Conservation (phyloP, 495 filamentous ascomycete genomes). For the Tuber microsphaerosporum region DNA sequence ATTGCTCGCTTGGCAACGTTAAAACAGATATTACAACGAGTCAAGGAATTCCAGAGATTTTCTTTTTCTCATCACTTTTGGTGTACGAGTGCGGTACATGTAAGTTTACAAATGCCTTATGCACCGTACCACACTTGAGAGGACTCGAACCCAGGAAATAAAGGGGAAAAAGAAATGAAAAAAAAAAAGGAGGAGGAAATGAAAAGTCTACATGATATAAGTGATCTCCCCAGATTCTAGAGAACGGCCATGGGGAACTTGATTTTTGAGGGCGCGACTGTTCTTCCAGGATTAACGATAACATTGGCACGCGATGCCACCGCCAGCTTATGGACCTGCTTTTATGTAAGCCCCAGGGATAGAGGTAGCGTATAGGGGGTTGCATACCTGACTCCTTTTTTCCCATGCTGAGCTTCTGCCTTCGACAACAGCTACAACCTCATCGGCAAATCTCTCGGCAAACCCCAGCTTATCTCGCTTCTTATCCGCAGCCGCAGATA, state of each 20-base stretch:
- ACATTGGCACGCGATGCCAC: neutral
- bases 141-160: neutral
- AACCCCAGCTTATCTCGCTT: constrained; percentile 57
- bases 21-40: neutral
- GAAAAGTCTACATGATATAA: neutral
- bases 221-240: neutral
- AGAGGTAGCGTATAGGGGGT: neutral
- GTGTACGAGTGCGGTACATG: too few relatives aligned
- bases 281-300: neutral
- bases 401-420: constrained; percentile 80
- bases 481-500: constrained; percentile 70
- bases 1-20: neutral
- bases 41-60: too few relatives aligned
- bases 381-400: constrained; percentile 61
- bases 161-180: neutral
- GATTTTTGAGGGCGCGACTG: neutral
- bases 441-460: constrained; percentile 73
- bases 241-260: neutral
- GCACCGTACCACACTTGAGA: neutral
- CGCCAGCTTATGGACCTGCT: neutral
- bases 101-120: neutral
- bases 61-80: neutral
- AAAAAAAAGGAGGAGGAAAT: neutral
- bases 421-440: constrained; percentile 81
- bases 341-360: neutral